These are phyloP conservation scores for Hordeum pubiflorum DNA, from an alignment of 202 grass and related monocot species.

Conservation along the genomic window DNA sequence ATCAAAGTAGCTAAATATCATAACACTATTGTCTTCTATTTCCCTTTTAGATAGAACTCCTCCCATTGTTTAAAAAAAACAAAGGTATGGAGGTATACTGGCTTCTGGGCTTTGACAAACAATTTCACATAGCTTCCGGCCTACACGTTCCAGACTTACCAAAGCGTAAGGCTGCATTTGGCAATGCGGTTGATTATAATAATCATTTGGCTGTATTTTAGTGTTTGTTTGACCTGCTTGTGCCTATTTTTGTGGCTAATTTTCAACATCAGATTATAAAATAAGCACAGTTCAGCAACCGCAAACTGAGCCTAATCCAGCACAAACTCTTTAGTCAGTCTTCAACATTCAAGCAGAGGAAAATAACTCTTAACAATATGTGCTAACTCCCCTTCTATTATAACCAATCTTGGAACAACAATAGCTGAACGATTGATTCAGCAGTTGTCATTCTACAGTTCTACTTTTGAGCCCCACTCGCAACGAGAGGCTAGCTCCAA, in stretches of 20 bases:
- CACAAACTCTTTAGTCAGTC: neutral
- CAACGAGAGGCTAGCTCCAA: neutral
- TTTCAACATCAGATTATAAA: neutral
- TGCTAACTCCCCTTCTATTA: neutral
- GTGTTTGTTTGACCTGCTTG: neutral
- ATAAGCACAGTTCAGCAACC: neutral
- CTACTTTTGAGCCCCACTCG: neutral
- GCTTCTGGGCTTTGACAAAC: neutral
- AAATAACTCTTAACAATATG: constrained; percentile 7
- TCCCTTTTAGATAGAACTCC: neutral
- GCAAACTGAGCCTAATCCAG: neutral
- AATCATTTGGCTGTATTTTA: neutral
- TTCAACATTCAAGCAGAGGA: neutral
- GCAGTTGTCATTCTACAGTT: neutral
- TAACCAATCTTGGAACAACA: neutral
- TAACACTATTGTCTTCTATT: neutral
- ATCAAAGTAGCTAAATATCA: neutral
- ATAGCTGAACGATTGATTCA: neutral
- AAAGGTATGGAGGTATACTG: neutral
- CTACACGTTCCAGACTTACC: constrained; percentile 2
- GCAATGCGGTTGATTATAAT: neutral
- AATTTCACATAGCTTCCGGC: neutral
- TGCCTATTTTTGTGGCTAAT: neutral
- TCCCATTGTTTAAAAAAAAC: neutral
- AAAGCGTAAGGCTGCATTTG: neutral